Base-by-base conservation (phyloP, 192 early-diverging fungal species). In the Chytriomyces confervae region DNA sequence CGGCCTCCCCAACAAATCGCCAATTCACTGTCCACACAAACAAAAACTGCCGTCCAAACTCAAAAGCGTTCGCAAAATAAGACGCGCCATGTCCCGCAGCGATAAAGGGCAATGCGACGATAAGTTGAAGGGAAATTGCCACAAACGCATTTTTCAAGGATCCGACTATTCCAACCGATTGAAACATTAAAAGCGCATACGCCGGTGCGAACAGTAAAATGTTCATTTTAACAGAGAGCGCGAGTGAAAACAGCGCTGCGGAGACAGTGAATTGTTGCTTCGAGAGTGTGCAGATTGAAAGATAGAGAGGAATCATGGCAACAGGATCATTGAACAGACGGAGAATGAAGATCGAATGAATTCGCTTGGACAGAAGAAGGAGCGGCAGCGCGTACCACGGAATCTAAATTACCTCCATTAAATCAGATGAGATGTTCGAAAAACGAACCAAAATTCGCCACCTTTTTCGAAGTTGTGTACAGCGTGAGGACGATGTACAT, bases 11-110 rank as follows among this genome's bases (percentile, higher is more conserved):
- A 6, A 97, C 53, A 73, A 97, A 93, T 50, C 91, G 86, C 97
- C 97, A 99, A 76, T 99, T 99, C 10, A 97, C 95, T 0, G 97
- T 97, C 96, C 96, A 97, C 36, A 91, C 90, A 83, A 91, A 97
- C 65, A 91, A 77, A 80, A 99, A 99, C 50, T 89, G 88, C 18
- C 97, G 88, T 0, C 82, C 81, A 81, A 96, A 95, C 62, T 99
- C 97, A 81, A 99, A 99, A 0, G 97, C 91, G 6, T 90, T 80
- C 3, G 76, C 68, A 13, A 97, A 29, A 48, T 74, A 74, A 13
- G 44, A 18, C 8, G 9, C 61, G 11, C 29, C 53, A 81, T 97
- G 98, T 44, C 90, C 88, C 7, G 61, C 47, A 1, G 94, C 86
- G 18, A 93, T 76, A 75, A 95, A 95, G 24, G 93, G 93, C 18